Evolutionary conservation across 495 filamentous ascomycete species (phyloP), one percentile per base, ranked within the genome.

Genomic region (Xylaria intraflava): DNA sequence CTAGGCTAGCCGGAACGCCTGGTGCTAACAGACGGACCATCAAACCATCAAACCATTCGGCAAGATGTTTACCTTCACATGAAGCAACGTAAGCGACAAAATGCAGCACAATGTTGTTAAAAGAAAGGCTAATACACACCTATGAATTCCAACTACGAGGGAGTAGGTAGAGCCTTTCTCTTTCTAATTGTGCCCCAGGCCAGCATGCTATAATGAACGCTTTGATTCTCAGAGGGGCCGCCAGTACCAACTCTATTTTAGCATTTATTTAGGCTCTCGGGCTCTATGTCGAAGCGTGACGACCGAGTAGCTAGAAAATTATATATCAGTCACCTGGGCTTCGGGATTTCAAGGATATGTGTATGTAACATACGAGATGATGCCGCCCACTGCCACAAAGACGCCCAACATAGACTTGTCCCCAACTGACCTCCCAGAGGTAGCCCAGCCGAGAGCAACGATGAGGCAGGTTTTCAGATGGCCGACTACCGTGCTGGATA

Each of bases 401-500:
- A 82, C 75, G 47, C 79, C 79, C 35, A 81, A 49, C 11, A 79
- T 59, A 20, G 74, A 71, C 55, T 69, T 76, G 58, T 81, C 80
- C 16, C 72, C 74, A 29, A 78, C 68, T 6, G 73, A 72, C 33
- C 77, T 65, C 1, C 80, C 78, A 38, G 72, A 77, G 6, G 64
- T 65, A 35, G 75, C 65, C 80, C 80, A 83, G 1, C 80, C 80
- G 17, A 83, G 57, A 40, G 74, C 70, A 14, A 83, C 78, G 63
- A 82, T 83, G 10, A 73, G 74, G 51, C 78, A 82, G 0, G 80
- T 83, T 61, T 83, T 82, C 12, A 80, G 68, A 61, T 89, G 85
- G 0, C 85, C 86, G 3, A 89, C 80, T 10, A 89, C 84, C 0
- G 85, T 87, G 50, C 82, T 85, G 20, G 80, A 83, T 7, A 88